Evolutionary conservation across 108 stramenopile species (phyloP), one percentile per base, ranked within the genome.

Genomic region (Fragilariopsis cylindrus): DNA sequence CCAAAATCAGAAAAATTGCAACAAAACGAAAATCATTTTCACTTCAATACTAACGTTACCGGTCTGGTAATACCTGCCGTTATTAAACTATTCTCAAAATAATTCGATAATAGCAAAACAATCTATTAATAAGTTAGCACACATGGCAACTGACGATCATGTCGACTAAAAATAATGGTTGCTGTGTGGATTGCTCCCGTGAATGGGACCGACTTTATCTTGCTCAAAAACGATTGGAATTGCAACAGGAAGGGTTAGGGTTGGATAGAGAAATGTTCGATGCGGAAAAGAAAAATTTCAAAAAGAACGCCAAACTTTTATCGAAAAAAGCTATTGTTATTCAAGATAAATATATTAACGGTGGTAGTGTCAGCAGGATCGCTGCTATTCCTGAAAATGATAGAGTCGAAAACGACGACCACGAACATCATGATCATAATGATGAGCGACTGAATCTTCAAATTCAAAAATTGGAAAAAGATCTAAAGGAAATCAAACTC

Each of bases 241-340:
- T 81, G 49, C 67, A 81, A 64, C 56, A 69, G 48, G 67, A 81
- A 64, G 72, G 69, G 4, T 57, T 81, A 43, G 50, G 21, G 3
- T 54, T 81, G 43, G 81, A 81, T 47, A 71, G 71, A 70, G 68
- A 73, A 48, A 69, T 76, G 66, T 42, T 76, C 8, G 72, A 73
- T 3, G 68, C 48, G 47, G 76, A 81, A 64, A 69, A 63, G 54
- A 65, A 60, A 47, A 76, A 69, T 53, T 65, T 57, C 64, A 76
- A 73, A 57, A 63, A 52, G 42, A 55, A 12, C 16, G 44, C 16
- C 13, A 81, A 75, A 54, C 55, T 75, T 15, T 19, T 39, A 16
- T 5, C 62, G 42, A 63, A 63, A 45, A 41, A 5, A 41, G 49
- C 18, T 8, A 19, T 2, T 50, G 4, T 18, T 19, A 30, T 12